Percentiles rank a stretch among this genome's conserved stretches.
phyloP scores from a whole-genome alignment of 441 rosid species.

The Raphanus hybrid region DNA sequence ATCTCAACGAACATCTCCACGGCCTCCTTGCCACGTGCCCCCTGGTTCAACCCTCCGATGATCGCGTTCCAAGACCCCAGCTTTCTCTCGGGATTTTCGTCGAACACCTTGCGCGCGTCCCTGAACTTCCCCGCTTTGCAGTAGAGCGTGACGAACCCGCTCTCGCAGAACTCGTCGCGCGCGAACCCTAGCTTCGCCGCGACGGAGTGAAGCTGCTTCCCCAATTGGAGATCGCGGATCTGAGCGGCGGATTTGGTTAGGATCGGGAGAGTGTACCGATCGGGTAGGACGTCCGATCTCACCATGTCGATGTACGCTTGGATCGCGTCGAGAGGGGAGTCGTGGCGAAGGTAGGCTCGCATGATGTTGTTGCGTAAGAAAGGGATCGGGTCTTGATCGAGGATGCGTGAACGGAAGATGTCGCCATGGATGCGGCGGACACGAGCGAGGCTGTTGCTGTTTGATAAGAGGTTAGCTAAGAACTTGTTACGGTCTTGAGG shows the following conservation, averaged over 20 bases:
- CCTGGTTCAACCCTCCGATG: conserved; percentile 65
- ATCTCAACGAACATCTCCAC: conserved; percentile 67
- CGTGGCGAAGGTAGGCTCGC: conserved; percentile 64
- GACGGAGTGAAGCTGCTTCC: conserved; percentile 68
- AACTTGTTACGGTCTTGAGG: conserved; percentile 45
- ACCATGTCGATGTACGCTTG: conserved; percentile 56
- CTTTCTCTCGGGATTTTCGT: conserved; percentile 68
- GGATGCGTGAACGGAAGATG: conserved; percentile 52
- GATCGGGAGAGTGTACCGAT: conserved; percentile 72
- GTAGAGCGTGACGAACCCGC: conserved; percentile 66
- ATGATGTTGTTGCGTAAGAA: conserved; percentile 76
- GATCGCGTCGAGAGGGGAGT: conserved; percentile 57
- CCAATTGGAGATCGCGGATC: conserved; percentile 46
- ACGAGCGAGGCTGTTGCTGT: conserved; percentile 48
- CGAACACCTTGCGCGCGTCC: conserved; percentile 66
- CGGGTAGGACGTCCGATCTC: conserved; percentile 59
- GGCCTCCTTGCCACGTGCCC: conserved; percentile 59
- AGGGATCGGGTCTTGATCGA: conserved; percentile 44
- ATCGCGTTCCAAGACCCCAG: conserved; percentile 91
- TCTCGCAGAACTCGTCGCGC: conserved; percentile 71
- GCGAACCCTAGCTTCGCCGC: conserved; percentile 64
- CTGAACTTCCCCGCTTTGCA: conserved; percentile 56
- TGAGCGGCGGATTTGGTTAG: conserved; percentile 59
- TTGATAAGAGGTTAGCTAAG: conserved; percentile 49
- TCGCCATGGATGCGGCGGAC: conserved; percentile 60